Evolutionary conservation across 1,284 basidiomycete genomes (phyloP), one percentile per base, ranked within the genome.

Genomic region (Quambalaria eucalypti): DNA sequence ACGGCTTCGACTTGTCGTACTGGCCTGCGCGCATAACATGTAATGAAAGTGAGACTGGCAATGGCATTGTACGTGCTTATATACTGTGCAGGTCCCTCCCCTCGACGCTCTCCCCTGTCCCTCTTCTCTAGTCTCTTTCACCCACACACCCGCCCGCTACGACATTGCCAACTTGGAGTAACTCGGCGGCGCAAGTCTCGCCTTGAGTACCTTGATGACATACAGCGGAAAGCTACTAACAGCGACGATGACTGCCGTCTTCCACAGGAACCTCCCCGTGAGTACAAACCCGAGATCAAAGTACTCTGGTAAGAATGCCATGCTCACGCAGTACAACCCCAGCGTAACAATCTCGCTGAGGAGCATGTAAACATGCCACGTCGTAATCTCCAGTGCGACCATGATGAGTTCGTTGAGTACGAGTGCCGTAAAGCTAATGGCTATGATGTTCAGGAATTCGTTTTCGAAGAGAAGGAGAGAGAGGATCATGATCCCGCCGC

Each of bases 381-480:
- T 96, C 0, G 92, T 97, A 60, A 97, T 92, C 77, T 97, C 91
- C 60, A 97, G 77, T 0, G 90, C 91, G 39, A 98, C 95, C 95
- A 99, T 99, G 78, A 98, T 91, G 50, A 99, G 82, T 75, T 99
- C 95, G 77, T 98, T 99, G 36, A 98, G 78, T 57, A 99, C 85
- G 48, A 98, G 80, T 0, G 95, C 90, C 0, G 92, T 96, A 77
- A 97, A 99, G 0, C 92, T 96, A 65, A 98, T 99, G 19, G 90
- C 85, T 44, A 99, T 93, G 62, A 98, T 97, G 76, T 98, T 95
- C 63, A 98, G 77, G 77, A 98, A 97, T 72, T 99, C 92, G 62
- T 85, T 93, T 77, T 98, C 95, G 77, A 98, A 99, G 1, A 99
- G 81, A 1, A 96, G 82, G 10, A 99, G 83, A 0, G 89, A 95